Conservation (phyloP, 768 basidiomycete genomes). For the Phlebiopsis gigantea region DNA sequence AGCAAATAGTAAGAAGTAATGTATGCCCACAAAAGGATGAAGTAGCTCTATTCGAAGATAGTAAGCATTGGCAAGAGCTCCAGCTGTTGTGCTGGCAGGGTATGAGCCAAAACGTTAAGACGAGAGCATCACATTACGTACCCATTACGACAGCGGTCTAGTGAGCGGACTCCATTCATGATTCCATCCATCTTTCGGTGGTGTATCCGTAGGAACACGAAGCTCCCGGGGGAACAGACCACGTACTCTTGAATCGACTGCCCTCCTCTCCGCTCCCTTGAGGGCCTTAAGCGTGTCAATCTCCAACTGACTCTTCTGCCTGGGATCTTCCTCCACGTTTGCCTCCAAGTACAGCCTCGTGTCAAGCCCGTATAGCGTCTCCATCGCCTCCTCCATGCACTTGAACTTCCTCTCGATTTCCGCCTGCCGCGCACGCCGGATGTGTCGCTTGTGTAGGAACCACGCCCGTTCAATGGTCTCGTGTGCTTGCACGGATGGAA, state of each 20-base stretch:
- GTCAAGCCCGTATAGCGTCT: conserved; percentile 60
- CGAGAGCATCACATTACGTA: not conserved
- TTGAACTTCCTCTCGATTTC: conserved; percentile 75
- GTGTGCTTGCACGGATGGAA: conserved; percentile 86
- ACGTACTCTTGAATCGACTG: conserved; percentile 70
- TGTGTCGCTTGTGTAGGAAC: conserved; percentile 72
- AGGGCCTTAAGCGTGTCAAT: conserved; percentile 53
- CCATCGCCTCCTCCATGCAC: conserved; percentile 82
- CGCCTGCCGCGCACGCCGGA: conserved; percentile 61
- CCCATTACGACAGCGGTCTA: conserved; percentile 9
- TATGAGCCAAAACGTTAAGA: no score
- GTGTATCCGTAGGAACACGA: conserved; percentile 81
- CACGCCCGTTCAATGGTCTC: conserved; percentile 91
- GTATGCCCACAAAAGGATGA: no score
- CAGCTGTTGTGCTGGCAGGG: no score
- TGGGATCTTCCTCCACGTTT: conserved; percentile 71
- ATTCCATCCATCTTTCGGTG: conserved; percentile 76
- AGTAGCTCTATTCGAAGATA: no score
- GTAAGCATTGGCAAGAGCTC: no score
- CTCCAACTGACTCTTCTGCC: conserved; percentile 52
- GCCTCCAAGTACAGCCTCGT: conserved; percentile 60
- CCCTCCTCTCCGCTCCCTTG: conserved; percentile 61
- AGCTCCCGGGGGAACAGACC: conserved; percentile 87
- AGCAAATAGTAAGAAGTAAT: no score
- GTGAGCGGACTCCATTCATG: conserved; percentile 68